These are phyloP conservation scores for Astraeus odoratus DNA, from an alignment of 768 basidiomycete genomes.

Conservation along the genomic window DNA sequence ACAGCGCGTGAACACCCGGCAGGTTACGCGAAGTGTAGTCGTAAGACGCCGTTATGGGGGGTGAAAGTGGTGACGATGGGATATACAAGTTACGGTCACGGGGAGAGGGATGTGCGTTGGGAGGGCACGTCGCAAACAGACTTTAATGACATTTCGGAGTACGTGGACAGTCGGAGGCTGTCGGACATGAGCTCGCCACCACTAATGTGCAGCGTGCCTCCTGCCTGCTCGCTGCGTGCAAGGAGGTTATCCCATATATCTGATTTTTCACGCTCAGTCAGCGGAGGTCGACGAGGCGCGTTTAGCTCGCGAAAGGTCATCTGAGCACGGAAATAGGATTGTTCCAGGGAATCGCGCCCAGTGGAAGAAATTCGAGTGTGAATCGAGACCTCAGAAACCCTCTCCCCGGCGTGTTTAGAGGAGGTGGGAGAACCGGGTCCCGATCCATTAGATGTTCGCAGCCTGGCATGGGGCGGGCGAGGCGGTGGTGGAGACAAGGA, in stretches of 20 bases:
- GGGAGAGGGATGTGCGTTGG: neutral
- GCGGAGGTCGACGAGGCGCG: conserved; percentile 27
- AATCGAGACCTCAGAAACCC: neutral
- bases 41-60: neutral
- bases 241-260: conserved; percentile 66
- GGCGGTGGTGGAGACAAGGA: conserved; percentile 24
- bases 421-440: conserved; percentile 3
- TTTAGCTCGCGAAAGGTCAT: conserved; percentile 45
- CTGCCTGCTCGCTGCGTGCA: conserved; percentile 58
- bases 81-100: neutral
- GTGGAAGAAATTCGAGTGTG: neutral
- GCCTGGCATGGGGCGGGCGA: conserved; percentile 9
- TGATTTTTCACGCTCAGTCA: conserved; percentile 66
- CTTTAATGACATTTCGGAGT: conserved; percentile 14
- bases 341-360: conserved; percentile 3
- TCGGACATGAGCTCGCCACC: conserved; percentile 42
- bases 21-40: neutral
- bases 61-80: neutral
- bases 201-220: conserved; percentile 61
- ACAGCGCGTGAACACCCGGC: conserved; percentile 3
- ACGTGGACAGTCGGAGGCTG: conserved; percentile 31
- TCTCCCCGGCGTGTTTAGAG: neutral
- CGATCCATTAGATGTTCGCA: conserved; percentile 10
- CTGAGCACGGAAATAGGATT: conserved; percentile 21
- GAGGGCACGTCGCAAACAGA: too few species aligned